These are phyloP conservation scores for Hymenoscyphus linearis DNA, from an alignment of 2,329 filamentous ascomycete genomes.

Conservation along the genomic window DNA sequence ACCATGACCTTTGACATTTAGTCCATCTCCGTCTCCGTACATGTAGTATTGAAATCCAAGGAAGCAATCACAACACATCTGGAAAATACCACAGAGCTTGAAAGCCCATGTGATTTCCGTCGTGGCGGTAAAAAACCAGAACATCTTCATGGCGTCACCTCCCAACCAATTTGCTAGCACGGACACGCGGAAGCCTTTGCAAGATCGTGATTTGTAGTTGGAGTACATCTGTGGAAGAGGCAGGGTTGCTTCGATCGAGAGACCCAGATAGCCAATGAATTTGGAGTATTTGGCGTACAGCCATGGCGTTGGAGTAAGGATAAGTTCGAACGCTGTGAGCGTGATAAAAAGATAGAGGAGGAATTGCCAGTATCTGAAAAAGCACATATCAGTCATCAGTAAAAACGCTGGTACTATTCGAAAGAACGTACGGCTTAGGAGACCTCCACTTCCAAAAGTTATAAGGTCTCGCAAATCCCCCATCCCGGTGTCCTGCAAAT, in stretches of 20 bases:
- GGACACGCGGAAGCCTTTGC: slow-evolving; percentile 71
- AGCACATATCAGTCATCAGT: too few relatives aligned
- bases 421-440: slow-evolving; percentile 50
- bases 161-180: slow-evolving; percentile 73
- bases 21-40: slow-evolving; percentile 51
- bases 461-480: slow-evolving; percentile 52
- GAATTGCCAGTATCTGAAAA: slow-evolving; percentile 68
- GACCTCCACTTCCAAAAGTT: slow-evolving; percentile 81
- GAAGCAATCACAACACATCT: slow-evolving; percentile 69
- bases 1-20: slow-evolving; percentile 21
- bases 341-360: slow-evolving; percentile 60
- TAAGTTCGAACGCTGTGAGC: slow-evolving; percentile 59
- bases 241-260: slow-evolving; percentile 74
- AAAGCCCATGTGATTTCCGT: slow-evolving; percentile 71
- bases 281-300: slow-evolving; percentile 62
- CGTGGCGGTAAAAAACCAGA: slow-evolving; percentile 72
- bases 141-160: slow-evolving; percentile 82
- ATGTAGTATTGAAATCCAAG: slow-evolving; percentile 69
- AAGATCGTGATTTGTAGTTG: slow-evolving; percentile 63
- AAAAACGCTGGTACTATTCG: background rate
- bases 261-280: slow-evolving; percentile 67
- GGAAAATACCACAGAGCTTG: slow-evolving; percentile 77
- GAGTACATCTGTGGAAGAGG: slow-evolving; percentile 73
- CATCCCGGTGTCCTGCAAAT: slow-evolving; percentile 45
- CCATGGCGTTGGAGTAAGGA: slow-evolving; percentile 52